phyloP scores from a whole-genome alignment of 2,329 filamentous ascomycete genomes.

The Ceratocystis colombiana region DNA sequence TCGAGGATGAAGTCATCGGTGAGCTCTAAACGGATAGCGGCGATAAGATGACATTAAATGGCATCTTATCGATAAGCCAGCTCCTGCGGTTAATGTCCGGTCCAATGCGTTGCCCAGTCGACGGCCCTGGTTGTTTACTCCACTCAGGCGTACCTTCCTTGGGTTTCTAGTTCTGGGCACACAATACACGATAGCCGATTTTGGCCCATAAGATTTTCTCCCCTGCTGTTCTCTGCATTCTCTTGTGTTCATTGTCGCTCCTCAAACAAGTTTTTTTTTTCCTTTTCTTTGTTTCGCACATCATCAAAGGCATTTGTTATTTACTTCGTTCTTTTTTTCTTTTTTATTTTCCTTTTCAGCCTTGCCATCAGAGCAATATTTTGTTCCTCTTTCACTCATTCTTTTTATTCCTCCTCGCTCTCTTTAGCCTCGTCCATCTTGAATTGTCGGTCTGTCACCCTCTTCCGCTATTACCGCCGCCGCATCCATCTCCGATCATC shows the following conservation, averaged over 20 bases:
- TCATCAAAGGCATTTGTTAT: slow-evolving; percentile 7
- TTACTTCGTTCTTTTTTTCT: background rate
- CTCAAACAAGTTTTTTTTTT: background rate
- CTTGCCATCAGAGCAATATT: background rate
- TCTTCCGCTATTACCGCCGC: background rate
- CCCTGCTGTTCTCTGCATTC: slow-evolving; percentile 6
- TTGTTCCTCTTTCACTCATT: slow-evolving; percentile 19
- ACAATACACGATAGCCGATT: slow-evolving; percentile 11
- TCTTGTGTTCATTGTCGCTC: slow-evolving; percentile 1
- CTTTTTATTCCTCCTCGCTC: slow-evolving; percentile 20
- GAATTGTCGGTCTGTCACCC: slow-evolving; percentile 18
- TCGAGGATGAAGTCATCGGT: background rate
- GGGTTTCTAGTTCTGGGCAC: background rate
- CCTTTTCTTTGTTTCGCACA: background rate
- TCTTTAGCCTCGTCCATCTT: slow-evolving; percentile 27
- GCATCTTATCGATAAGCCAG: slow-evolving; percentile 12
- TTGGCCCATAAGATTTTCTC: background rate
- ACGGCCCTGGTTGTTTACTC: slow-evolving; percentile 32
- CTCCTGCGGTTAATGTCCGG: background rate
- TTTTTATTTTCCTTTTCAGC: background rate
- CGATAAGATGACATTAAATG: background rate
- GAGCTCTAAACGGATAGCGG: background rate
- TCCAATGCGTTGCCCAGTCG: slow-evolving; percentile 34
- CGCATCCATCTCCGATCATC: background rate
- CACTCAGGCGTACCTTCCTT: slow-evolving; percentile 24